A percentile compares a stretch with the other conserved stretches of the same genome.
Conservation (phyloP, 306 rosid species). For the Sicyos baderoa region DNA sequence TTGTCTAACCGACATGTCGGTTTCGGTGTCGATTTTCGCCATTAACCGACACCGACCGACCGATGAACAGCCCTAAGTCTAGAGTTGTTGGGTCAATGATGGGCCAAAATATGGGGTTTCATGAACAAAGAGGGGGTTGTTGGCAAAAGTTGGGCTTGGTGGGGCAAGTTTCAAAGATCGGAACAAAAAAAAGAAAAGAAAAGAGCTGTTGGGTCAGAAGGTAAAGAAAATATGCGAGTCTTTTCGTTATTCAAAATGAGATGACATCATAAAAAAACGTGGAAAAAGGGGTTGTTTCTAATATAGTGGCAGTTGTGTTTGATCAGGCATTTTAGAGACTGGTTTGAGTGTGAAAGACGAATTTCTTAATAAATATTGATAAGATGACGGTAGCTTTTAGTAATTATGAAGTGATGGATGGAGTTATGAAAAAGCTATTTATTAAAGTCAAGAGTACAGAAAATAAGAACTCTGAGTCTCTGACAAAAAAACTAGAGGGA, state of each 20-base stretch:
- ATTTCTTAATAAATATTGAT: not conserved
- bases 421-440: not conserved
- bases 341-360: not conserved
- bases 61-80: no score
- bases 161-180: not conserved
- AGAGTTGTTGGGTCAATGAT: no score
- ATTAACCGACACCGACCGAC: no score
- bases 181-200: not conserved
- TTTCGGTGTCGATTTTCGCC: no score
- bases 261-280: not conserved
- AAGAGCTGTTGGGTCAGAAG: not conserved
- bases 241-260: not conserved
- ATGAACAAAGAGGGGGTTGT: no score
- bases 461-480: not conserved
- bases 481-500: not conserved
- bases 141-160: not conserved
- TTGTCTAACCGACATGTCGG: no score
- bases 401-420: not conserved
- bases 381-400: not conserved
- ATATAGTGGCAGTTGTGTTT: not conserved
- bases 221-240: not conserved
- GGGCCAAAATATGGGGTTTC: no score
- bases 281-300: not conserved
- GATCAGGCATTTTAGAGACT: not conserved
- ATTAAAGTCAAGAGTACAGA: not conserved